Conservation (phyloP, 2,329 filamentous ascomycete genomes). For the Aspergillus sp. region DNA sequence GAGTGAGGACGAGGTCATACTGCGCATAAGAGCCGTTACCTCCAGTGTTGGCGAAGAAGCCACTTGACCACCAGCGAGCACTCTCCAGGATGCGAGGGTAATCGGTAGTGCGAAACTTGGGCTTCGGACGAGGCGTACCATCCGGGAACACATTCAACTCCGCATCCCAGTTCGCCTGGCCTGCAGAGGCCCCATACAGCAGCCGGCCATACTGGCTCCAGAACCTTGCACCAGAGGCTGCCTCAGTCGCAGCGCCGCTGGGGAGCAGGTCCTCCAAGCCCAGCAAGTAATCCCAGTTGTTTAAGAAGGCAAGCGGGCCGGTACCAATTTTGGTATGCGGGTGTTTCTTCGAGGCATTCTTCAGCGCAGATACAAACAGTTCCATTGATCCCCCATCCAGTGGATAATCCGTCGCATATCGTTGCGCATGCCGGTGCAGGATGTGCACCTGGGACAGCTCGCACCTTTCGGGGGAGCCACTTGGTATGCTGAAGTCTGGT, state of each 20-base stretch:
- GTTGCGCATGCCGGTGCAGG: slow-evolving; percentile 56
- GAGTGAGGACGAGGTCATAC: slow-evolving; percentile 49
- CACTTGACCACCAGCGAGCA: slow-evolving; percentile 35
- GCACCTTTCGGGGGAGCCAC: slow-evolving; percentile 55
- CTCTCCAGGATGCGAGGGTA: slow-evolving; percentile 57
- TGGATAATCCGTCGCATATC: slow-evolving; percentile 48
- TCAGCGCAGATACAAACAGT: slow-evolving; percentile 50
- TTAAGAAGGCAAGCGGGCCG: slow-evolving; percentile 55
- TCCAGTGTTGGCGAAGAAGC: slow-evolving; percentile 29
- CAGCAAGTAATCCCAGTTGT: slow-evolving; percentile 52
- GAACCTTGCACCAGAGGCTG: slow-evolving; percentile 50
- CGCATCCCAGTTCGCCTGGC: slow-evolving; percentile 51
- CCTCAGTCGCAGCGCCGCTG: slow-evolving; percentile 52
- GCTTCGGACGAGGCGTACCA: slow-evolving; percentile 49
- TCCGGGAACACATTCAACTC: slow-evolving; percentile 42
- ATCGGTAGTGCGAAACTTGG: slow-evolving; percentile 54
- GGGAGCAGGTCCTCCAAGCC: slow-evolving; percentile 48
- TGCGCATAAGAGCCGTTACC: slow-evolving; percentile 23
- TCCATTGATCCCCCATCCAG: slow-evolving; percentile 53
- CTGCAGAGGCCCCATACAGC: slow-evolving; percentile 51
- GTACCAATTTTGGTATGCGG: slow-evolving; percentile 33
- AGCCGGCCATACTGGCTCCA: slow-evolving; percentile 57
- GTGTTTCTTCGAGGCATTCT: slow-evolving; percentile 44
- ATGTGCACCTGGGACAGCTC: slow-evolving; percentile 56
- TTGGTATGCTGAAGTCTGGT: slow-evolving; percentile 24